Percentiles rank a stretch among this genome's conserved stretches.
These are phyloP conservation scores for Inosperma sp. DNA, from an alignment of 768 basidiomycete genomes.

Conservation along the genomic window DNA sequence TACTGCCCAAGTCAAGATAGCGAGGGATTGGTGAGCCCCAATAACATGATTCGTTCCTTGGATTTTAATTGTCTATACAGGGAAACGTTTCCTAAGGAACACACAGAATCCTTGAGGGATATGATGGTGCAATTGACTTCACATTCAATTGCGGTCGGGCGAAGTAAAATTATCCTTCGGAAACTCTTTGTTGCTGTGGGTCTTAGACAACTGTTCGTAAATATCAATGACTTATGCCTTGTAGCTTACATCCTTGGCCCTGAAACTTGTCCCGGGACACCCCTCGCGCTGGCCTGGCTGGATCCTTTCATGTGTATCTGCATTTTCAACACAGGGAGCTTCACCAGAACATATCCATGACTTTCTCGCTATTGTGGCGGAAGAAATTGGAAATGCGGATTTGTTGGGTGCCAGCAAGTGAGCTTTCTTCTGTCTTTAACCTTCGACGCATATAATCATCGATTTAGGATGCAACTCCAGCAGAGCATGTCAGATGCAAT, in stretches of 20 bases:
- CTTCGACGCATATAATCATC: slow-evolving; percentile 2
- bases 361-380: slow-evolving; percentile 78
- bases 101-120: slow-evolving; percentile 55
- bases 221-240: slow-evolving; percentile 5
- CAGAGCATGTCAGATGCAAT: slow-evolving; percentile 64
- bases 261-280: slow-evolving; percentile 59
- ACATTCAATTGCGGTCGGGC: slow-evolving; percentile 54
- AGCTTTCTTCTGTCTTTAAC: slow-evolving; percentile 25
- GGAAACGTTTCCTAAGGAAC: slow-evolving; percentile 67
- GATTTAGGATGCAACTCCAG: slow-evolving; percentile 54
- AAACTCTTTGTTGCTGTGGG: slow-evolving; percentile 87
- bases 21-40: slow-evolving; percentile 82
- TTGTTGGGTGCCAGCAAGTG: slow-evolving; percentile 70
- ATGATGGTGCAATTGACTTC: slow-evolving; percentile 67
- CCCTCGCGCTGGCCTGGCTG: slow-evolving; percentile 71
- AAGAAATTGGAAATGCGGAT: slow-evolving; percentile 76
- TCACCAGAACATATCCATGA: slow-evolving; percentile 60
- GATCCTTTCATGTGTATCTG: slow-evolving; percentile 59
- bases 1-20: slow-evolving; percentile 90
- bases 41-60: not conserved
- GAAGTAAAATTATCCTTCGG: slow-evolving; percentile 68
- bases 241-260: slow-evolving; percentile 65
- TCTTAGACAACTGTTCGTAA: slow-evolving; percentile 10
- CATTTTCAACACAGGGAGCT: slow-evolving; percentile 57
- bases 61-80: slow-evolving; percentile 35